Evolutionary conservation across 192 early-diverging fungal genomes (phyloP).

Genomic region (Chytriomyces sp.): DNA sequence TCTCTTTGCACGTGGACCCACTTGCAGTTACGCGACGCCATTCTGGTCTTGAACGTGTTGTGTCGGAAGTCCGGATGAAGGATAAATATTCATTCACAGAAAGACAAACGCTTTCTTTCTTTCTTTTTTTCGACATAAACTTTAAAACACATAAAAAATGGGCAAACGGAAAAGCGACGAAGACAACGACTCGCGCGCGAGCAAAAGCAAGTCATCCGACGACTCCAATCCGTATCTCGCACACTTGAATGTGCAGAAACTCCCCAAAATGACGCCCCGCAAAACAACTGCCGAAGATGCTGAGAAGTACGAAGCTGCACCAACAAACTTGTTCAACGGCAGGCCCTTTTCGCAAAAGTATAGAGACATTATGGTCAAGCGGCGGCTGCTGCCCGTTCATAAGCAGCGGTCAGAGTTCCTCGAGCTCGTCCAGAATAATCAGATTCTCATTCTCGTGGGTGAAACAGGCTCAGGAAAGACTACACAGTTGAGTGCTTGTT

Average conservation of each 20-base stretch:
- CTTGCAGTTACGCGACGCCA: neutral
- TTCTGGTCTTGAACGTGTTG: too few species aligned
- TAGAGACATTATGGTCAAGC: conserved; percentile 80
- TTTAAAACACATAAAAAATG: conserved; percentile 3
- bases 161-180: conserved; percentile 20
- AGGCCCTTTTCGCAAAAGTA: conserved; percentile 82
- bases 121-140: neutral
- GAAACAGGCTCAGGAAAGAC: conserved; percentile 86
- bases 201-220: neutral
- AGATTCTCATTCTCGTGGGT: conserved; percentile 93
- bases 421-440: conserved; percentile 89
- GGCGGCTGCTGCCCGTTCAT: conserved; percentile 93
- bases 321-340: conserved; percentile 80
- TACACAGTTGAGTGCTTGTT: conserved; percentile 76
- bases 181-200: neutral
- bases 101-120: neutral
- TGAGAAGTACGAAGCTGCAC: conserved; percentile 74
- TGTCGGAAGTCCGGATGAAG: too few species aligned
- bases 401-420: conserved; percentile 92
- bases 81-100: too few species aligned
- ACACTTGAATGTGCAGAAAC: conserved; percentile 25
- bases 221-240: conserved; percentile 49
- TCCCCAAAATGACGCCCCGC: conserved; percentile 60
- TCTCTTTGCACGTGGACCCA: neutral
- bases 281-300: conserved; percentile 88